phyloP scores from a whole-genome alignment of 2,329 filamentous ascomycete genomes.

The Alternaria postmessia region DNA sequence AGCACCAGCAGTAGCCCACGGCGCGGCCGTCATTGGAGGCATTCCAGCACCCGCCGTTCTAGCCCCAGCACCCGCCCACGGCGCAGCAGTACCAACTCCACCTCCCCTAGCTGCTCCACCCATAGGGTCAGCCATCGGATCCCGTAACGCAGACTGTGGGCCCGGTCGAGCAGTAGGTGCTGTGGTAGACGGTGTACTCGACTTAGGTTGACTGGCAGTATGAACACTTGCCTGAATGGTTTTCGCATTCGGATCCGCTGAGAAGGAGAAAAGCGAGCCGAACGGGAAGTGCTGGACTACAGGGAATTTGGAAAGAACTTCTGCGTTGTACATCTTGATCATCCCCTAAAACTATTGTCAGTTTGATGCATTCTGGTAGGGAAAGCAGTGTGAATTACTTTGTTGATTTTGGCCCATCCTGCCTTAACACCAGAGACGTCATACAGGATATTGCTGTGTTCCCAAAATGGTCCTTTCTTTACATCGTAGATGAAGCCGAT shows the following conservation, averaged over 20 bases:
- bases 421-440: slow-evolving; percentile 89
- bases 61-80: slow-evolving; percentile 28
- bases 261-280: slow-evolving; percentile 60
- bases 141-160: slow-evolving; percentile 30
- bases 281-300: slow-evolving; percentile 90
- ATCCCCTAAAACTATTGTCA: slow-evolving; percentile 70
- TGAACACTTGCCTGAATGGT: slow-evolving; percentile 45
- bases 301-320: slow-evolving; percentile 95
- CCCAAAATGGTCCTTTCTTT: slow-evolving; percentile 94
- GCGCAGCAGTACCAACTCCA: slow-evolving; percentile 30
- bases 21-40: background rate
- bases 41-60: slow-evolving; percentile 19
- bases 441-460: slow-evolving; percentile 89
- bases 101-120: slow-evolving; percentile 12
- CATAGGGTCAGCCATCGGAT: slow-evolving; percentile 34
- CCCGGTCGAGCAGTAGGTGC: slow-evolving; percentile 29
- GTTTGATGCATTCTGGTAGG: too few species aligned
- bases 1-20: slow-evolving; percentile 11
- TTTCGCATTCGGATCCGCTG: slow-evolving; percentile 53
- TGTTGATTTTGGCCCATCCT: slow-evolving; percentile 98
- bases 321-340: slow-evolving; percentile 99
- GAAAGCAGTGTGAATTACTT: slow-evolving; percentile 35
- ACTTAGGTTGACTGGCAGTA: slow-evolving; percentile 47
- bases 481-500: slow-evolving; percentile 98
- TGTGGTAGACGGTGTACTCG: slow-evolving; percentile 20